Conservation (phyloP, 495 filamentous ascomycete species). For the Daldinia decipiens region DNA sequence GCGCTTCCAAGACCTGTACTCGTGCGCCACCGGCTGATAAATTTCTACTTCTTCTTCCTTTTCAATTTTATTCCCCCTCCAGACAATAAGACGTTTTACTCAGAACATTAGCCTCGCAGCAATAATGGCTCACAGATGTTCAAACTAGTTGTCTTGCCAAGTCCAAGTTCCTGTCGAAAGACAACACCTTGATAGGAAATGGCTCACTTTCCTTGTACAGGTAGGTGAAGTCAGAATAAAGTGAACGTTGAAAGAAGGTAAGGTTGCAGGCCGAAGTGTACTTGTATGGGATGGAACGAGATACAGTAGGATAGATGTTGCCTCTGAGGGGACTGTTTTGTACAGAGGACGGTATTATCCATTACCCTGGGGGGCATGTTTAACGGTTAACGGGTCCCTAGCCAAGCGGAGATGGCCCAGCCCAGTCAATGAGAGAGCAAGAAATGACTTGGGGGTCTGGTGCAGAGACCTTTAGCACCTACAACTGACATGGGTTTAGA, state of each 20-base stretch:
- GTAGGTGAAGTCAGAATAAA: conserved; percentile 55
- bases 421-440: conserved; percentile 51
- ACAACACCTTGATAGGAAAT: conserved; percentile 32
- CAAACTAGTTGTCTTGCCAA: conserved; percentile 31
- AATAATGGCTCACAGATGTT: conserved; percentile 36
- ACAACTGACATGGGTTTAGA: conserved; percentile 56
- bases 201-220: conserved; percentile 43
- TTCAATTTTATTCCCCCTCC: conserved; percentile 30
- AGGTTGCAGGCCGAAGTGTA: conserved; percentile 60
- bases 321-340: conserved; percentile 60
- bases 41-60: conserved; percentile 16
- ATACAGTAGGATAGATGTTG: conserved; percentile 56
- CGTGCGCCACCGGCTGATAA: conserved; percentile 42
- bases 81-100: conserved; percentile 27
- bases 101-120: conserved; percentile 39
- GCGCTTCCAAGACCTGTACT: conserved; percentile 37
- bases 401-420: conserved; percentile 51
- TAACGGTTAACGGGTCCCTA: conserved; percentile 53
- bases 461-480: conserved; percentile 52
- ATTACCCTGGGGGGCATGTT: conserved; percentile 52
- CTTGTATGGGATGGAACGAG: conserved; percentile 59
- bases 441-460: conserved; percentile 53
- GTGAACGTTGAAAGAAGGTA: conserved; percentile 51
- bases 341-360: conserved; percentile 62
- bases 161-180: conserved; percentile 39